phyloP scores from a whole-genome alignment of 192 early-diverging fungal genomes.

The Radiomyces spectabilis region DNA sequence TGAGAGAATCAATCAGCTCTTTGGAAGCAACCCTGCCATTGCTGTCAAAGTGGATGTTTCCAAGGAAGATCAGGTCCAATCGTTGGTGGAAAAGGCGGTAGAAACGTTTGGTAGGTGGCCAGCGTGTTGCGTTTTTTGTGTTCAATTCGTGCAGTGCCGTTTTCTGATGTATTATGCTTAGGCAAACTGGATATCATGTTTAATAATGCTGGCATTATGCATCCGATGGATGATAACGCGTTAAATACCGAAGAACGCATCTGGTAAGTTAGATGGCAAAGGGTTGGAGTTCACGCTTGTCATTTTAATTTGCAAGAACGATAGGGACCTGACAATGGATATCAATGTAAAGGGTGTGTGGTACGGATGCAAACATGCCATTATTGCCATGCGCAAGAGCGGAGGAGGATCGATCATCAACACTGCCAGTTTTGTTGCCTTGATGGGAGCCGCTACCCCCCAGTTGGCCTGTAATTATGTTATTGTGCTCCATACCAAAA shows the following conservation, averaged over 20 bases:
- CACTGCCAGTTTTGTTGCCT: conserved; percentile 74
- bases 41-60: conserved; percentile 63
- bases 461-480: conserved; percentile 65
- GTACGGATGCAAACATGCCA: conserved; percentile 80
- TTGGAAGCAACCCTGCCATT: conserved; percentile 41
- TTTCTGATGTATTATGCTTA: conserved; percentile 11
- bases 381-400: conserved; percentile 62
- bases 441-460: conserved; percentile 76
- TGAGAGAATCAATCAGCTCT: conserved; percentile 40
- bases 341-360: conserved; percentile 89
- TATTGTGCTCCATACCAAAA: neutral
- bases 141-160: neutral
- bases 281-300: too few species aligned
- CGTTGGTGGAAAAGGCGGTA: conserved; percentile 57
- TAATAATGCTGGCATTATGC: conserved; percentile 89
- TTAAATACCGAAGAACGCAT: conserved; percentile 65
- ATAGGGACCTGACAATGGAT: conserved; percentile 61
- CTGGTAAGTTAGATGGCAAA: conserved; percentile 72
- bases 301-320: neutral
- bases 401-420: conserved; percentile 81
- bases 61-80: conserved; percentile 64
- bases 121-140: too few species aligned
- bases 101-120: conserved; percentile 51
- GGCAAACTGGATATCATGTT: conserved; percentile 76
- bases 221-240: conserved; percentile 71